Conservation (phyloP, 345 rosid genomes). For the Populus davidiana region DNA sequence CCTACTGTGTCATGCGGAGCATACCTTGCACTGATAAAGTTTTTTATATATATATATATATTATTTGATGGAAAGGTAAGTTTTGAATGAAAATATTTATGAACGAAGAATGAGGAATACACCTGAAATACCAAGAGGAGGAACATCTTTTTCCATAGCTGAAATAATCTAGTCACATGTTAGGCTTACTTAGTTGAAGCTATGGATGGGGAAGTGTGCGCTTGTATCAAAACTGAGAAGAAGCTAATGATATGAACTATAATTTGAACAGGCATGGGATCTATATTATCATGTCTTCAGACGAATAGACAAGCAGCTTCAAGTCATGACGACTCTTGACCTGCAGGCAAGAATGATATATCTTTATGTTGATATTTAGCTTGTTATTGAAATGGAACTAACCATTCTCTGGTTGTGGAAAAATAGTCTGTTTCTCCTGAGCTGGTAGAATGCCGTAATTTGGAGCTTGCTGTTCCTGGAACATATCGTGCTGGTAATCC, state of each 20-base stretch:
- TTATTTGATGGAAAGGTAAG: not conserved
- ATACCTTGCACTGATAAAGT: not conserved
- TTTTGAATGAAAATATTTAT: not conserved
- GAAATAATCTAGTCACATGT: not conserved
- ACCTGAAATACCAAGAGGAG: not conserved
- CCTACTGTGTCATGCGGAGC: not conserved
- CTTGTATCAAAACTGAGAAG: not conserved
- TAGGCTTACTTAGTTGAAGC: not conserved
- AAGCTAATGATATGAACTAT: conserved; percentile 14
- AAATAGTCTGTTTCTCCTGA: conserved; percentile 94
- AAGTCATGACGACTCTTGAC: conserved; percentile 84
- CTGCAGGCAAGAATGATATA: conserved; percentile 59
- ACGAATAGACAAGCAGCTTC: conserved; percentile 93
- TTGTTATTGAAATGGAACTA: conserved; percentile 6
- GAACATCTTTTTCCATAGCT: not conserved
- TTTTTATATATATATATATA: too few species aligned
- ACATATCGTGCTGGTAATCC: conserved; percentile 78
- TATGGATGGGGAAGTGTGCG: not conserved
- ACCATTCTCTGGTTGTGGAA: conserved; percentile 12
- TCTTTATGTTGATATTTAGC: conserved; percentile 13
- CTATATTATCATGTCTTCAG: conserved; percentile 93
- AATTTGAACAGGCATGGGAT: conserved; percentile 90
- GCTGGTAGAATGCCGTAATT: conserved; percentile 73
- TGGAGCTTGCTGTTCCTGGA: conserved; percentile 99
- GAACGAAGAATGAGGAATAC: not conserved